phyloP scores from a whole-genome alignment of 495 filamentous ascomycete genomes.

The Neurospora sp. region DNA sequence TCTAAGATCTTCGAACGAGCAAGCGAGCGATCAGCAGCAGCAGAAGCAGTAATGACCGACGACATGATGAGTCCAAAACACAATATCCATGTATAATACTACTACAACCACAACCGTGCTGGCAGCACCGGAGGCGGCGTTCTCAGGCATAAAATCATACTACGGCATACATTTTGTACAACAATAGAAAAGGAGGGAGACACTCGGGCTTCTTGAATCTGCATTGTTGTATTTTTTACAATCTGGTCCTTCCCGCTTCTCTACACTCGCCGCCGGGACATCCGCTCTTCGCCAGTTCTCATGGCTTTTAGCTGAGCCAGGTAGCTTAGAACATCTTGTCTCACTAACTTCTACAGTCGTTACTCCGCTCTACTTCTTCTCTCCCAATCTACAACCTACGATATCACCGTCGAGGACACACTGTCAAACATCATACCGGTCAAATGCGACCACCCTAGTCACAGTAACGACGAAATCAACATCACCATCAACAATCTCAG shows the following conservation, averaged over 20 bases:
- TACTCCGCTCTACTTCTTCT: neutral
- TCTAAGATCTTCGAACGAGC: conserved; percentile 25
- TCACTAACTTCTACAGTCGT: neutral
- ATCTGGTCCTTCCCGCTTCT: neutral
- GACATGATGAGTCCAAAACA: neutral
- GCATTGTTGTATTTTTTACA: neutral
- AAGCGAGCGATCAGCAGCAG: neutral
- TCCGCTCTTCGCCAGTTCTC: neutral
- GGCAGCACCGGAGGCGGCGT: neutral
- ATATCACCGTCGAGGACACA: neutral
- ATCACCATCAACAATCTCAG: neutral
- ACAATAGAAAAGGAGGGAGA: neutral
- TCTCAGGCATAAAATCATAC: neutral
- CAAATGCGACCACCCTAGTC: neutral
- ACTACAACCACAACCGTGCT: neutral
- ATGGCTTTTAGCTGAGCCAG: neutral
- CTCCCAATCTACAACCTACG: neutral
- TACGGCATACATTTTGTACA: neutral
- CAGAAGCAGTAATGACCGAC: neutral
- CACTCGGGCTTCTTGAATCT: neutral
- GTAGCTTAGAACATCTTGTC: neutral
- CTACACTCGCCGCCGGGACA: neutral
- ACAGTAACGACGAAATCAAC: neutral
- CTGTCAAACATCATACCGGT: neutral
- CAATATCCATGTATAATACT: neutral